These are phyloP conservation scores for Mycena vulgaris DNA, from an alignment of 768 basidiomycete genomes.

Conservation along the genomic window DNA sequence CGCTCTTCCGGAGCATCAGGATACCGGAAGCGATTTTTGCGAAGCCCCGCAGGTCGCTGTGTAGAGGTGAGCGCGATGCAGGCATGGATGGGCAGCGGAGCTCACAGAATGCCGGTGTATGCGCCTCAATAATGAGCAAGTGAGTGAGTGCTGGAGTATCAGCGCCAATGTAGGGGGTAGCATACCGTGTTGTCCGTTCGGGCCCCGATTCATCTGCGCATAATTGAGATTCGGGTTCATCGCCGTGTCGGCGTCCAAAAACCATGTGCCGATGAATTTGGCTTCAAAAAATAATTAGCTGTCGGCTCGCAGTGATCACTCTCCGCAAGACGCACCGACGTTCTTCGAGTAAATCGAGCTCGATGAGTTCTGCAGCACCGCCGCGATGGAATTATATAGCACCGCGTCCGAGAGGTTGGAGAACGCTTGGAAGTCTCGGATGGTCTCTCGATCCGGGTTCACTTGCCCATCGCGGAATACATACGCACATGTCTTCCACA, in stretches of 20 bases:
- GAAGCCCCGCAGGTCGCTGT: conserved; percentile 72
- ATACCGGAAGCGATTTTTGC: conserved; percentile 69
- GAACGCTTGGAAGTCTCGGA: conserved; percentile 72
- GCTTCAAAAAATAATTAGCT: conserved; percentile 45
- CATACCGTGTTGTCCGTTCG: conserved; percentile 56
- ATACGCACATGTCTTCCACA: conserved; percentile 75
- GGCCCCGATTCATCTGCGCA: conserved; percentile 65
- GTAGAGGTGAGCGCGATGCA: background rate
- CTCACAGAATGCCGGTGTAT: conserved; percentile 69
- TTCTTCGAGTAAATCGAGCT: conserved; percentile 60
- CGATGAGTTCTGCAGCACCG: conserved; percentile 51
- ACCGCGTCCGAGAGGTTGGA: conserved; percentile 65
- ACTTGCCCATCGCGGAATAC: conserved; percentile 71
- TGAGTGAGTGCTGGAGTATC: background rate
- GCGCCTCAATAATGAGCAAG: background rate
- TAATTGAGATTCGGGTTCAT: conserved; percentile 80
- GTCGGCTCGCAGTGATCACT: background rate
- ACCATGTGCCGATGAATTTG: conserved; percentile 69
- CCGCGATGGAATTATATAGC: conserved; percentile 29
- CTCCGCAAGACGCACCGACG: conserved; percentile 49
- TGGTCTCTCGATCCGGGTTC: conserved; percentile 72
- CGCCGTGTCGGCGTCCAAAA: conserved; percentile 66
- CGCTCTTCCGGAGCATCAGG: conserved; percentile 64
- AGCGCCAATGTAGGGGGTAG: background rate
- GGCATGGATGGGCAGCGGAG: background rate